Evolutionary conservation across 768 basidiomycete species (phyloP).

Genomic region (Boletus pseudo-olivaceus): DNA sequence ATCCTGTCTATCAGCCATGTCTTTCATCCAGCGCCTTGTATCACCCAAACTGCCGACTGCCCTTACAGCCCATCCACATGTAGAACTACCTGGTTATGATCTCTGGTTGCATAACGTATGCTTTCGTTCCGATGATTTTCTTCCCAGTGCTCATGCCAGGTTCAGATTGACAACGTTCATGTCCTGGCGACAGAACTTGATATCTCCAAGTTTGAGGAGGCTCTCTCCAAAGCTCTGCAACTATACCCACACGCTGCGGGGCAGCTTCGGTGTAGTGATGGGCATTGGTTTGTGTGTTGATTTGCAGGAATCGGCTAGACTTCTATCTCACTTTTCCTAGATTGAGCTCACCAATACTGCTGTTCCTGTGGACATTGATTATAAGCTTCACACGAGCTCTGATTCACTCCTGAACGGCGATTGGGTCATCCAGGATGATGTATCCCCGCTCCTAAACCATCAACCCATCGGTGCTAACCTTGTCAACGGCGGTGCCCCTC

Average conservation of each 20-base stretch:
- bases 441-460: constrained; percentile 17
- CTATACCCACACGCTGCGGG: constrained; percentile 27
- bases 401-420: constrained; percentile 17
- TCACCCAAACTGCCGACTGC: constrained; percentile 16
- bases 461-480: constrained; percentile 10
- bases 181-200: constrained; percentile 15
- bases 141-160: neutral
- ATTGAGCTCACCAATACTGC: constrained; percentile 22
- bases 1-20: constrained; percentile 5
- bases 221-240: constrained; percentile 22
- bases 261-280: constrained; percentile 11
- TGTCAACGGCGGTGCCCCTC: constrained; percentile 17
- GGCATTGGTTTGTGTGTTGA: constrained; percentile 20
- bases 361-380: constrained; percentile 13
- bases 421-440: constrained; percentile 28
- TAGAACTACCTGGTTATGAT: constrained; percentile 24
- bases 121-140: neutral
- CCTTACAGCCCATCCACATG: constrained; percentile 3
- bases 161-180: constrained; percentile 18
- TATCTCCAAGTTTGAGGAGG: constrained; percentile 19
- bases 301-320: neutral
- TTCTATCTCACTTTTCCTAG: constrained; percentile 9
- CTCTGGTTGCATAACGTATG: constrained; percentile 19
- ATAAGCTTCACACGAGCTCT: constrained; percentile 3
- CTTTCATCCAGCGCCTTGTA: constrained; percentile 15